Base-by-base conservation (phyloP, 495 filamentous ascomycete species). In the Astrothelium macrocarpum region DNA sequence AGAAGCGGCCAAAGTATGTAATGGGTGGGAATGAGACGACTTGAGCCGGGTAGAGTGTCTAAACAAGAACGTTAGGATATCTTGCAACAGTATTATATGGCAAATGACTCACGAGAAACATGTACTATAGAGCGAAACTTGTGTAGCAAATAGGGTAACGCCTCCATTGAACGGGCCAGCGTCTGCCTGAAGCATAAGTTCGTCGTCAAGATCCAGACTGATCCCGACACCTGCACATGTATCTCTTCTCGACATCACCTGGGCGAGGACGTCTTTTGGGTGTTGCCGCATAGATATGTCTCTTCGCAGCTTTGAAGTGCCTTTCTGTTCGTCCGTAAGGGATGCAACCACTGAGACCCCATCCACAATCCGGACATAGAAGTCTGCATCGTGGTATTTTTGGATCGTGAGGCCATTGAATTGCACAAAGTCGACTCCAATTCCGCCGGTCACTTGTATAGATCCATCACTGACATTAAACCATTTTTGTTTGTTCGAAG, bases 391-490 rank as follows among this genome's bases (percentile, higher is more conserved):
- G 4, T 56, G 4, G 49, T 26, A 10, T 29, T 29, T 25, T 29
- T 5, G 2, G 4, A 56, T 26, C n/a, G 2, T 29, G 16, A 56
- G 20, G 49, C 49, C 49, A 2, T 56, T 56, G 25, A 56, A 29
- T 9, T 56, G 49, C 20, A 29, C 25, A 16, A 56, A 29, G 25
- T 56, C 49, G 0, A 56, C 12, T 3, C 49, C 49, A 16, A 56
- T 26, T 26, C 23, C 49, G 2, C 49, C 49, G 7, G 49, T 28
- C 2, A 56, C 23, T 2, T 56, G 20, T 9, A 29, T 29, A 3
- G 49, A 28, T 5, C 49, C 49, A 56, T 56, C 25, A 56, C 23
- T 56, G 16, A 56, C 49, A 29, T 56, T 56, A 25, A 56, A 56
- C 49, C 49, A 56, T 29, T 56, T 56, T 20, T 56, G 9, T 14